Base-by-base conservation (phyloP, 371 early-diverging fungal genomes). In the Mucor plumbeus region DNA sequence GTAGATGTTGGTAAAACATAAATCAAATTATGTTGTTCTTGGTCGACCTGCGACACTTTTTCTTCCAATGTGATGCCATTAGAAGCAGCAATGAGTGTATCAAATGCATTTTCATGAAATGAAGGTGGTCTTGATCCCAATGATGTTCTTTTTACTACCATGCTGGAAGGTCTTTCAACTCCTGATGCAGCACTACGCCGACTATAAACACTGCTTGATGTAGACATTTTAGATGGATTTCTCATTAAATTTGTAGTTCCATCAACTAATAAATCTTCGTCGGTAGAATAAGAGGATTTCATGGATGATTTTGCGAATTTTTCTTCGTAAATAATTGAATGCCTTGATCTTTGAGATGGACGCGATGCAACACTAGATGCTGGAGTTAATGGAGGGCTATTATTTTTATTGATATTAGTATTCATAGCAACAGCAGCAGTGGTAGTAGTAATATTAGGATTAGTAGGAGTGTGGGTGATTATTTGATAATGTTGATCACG, bases 161-260 rank as follows among this genome's bases (percentile, higher is more conserved):
- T 74, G 26, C 70, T 74, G 1, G 74, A 74, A n/a, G 74, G 74
- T 19, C 70, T 17, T 59, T 67, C 73, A 17, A 63, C 33, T 0
- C 58, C 62, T 33, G 59, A 57, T 26, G 36, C 36, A 21, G 17
- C 26, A 14, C 53, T 62, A 9, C 53, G 33, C 36, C 65, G 36
- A 31, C 53, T 65, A 14, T 65, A 58, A 11, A 64, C 13, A 8
- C 68, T 62, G 19, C 62, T 44, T 13, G 64, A 43, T 2, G 26
- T 57, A 19, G 57, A 57, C 21, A 41, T 40, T 48, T 56, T 62
- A 33, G 54, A 54, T 26, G 62, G 38, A 26, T 44, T 61, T 38
- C 40, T 43, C 44, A 31, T 54, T 8, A 61, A 33, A 8, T 43
- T n/a, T 7, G 35, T 66, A 34, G 53, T 53, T 39, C 61, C 67